Base-by-base conservation (phyloP, 1,284 basidiomycete species). In the Trametes pubescens region DNA sequence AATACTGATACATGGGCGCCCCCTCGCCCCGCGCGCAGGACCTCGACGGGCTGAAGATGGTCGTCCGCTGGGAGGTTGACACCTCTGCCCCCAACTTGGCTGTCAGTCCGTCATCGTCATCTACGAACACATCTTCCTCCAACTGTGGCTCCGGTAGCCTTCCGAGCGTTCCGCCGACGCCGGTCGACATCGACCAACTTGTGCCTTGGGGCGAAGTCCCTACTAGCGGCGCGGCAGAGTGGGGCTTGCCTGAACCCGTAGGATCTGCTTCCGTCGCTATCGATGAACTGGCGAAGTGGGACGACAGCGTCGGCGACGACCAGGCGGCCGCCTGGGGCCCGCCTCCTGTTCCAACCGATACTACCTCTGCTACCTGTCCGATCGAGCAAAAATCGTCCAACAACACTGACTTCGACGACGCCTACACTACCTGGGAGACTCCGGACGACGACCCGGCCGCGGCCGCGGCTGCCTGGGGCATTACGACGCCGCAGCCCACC, bases 1-100 rank as follows among this genome's bases (percentile, higher is more conserved):
- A 1, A 4, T 22, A 8, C 29, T 56, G 26, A 46, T n/a, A 3
- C 3, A 2, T 5, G 13, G 22, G 24, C 22, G 3, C 18, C 3
- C 18, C 43, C 2, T 40, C 11, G 38, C 21, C 16, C 13, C 13
- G 24, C 14, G 6, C 13, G 21, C 34, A 77, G 73, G 65, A 68
- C 29, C 69, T 77, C n/a, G 73, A 67, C 38, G 75, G 74, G 6
- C 55, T 78, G 38, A 74, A 62, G 8, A 65, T 78, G 53, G 68
- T 78, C 6, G 73, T 77, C 16, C 72, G 76, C 18, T 77, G 67
- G 66, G 73, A 76, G 61, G 74, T 76, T 10, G 77, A 78, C 59
- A 75, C 75, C 3, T 75, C 67, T 53, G 59, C 73, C n/a, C 59
- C 67, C 0, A 14, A 37, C 6, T 11, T 29, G 10, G 81, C n/a